Conservation (phyloP, 306 rosid genomes). For the Boehmeria nivea region DNA sequence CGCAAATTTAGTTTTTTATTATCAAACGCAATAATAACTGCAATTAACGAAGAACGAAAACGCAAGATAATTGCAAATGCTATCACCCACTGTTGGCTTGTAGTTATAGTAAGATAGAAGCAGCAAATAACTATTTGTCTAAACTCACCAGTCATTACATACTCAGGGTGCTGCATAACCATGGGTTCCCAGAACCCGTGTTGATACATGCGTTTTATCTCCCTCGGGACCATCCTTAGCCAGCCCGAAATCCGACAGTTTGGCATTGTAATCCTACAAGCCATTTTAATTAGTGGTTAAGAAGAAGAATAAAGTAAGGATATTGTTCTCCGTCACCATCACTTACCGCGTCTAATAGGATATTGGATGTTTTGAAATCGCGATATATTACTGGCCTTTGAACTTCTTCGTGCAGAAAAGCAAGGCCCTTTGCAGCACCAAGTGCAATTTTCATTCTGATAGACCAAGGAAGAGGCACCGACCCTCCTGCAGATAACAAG, state of each 20-base stretch:
- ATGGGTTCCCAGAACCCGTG: slow-evolving; percentile 95
- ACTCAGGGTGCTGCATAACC: slow-evolving; percentile 99
- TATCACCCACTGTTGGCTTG: not conserved
- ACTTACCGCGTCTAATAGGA: slow-evolving; percentile 85
- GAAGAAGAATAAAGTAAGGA: slow-evolving; percentile 12
- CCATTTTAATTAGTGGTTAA: slow-evolving; percentile 14
- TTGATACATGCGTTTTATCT: slow-evolving; percentile 91
- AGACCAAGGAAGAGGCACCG: slow-evolving; percentile 99
- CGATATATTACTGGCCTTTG: slow-evolving; percentile 85
- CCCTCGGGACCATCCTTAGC: slow-evolving; percentile 98
- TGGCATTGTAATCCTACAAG: slow-evolving; percentile 82
- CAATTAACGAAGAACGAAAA: not conserved
- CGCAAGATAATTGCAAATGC: not conserved
- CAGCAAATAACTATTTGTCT: too few relatives aligned
- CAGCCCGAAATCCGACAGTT: slow-evolving; percentile 96
- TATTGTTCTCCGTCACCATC: slow-evolving; percentile 8
- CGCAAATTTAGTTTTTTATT: not conserved
- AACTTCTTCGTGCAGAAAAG: slow-evolving; percentile 92
- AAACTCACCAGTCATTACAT: slow-evolving; percentile 96
- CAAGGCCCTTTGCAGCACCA: slow-evolving; percentile 95
- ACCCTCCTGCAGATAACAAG: slow-evolving; percentile 57
- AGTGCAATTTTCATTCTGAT: slow-evolving; percentile 91
- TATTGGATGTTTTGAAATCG: slow-evolving; percentile 94
- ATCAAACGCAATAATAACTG: too few relatives aligned
- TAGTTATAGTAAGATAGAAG: not conserved